phyloP scores from a whole-genome alignment of 306 rosid species.

The Corylus heterophylla region DNA sequence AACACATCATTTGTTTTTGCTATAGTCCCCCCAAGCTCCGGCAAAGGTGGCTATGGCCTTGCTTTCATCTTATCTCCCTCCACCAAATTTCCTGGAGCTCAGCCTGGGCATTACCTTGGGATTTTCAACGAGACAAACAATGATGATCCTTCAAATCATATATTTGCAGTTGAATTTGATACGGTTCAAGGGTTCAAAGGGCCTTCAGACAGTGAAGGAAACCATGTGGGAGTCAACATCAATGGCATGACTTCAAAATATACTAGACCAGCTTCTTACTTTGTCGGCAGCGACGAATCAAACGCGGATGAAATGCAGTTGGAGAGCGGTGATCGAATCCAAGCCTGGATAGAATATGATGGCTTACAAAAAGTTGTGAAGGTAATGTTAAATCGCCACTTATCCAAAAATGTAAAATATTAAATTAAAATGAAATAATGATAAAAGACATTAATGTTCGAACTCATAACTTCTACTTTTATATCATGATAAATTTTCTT shows the following conservation, averaged over 20 bases:
- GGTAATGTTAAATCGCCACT: no score
- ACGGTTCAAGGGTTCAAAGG: constrained; percentile 54
- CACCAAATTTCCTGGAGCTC: constrained; percentile 33
- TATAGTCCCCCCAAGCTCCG: constrained; percentile 37
- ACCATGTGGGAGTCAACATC: constrained; percentile 61
- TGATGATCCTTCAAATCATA: constrained; percentile 21
- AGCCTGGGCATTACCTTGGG: constrained; percentile 49
- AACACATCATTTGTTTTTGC: constrained; percentile 67
- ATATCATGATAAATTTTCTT: no score
- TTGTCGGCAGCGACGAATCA: background rate
- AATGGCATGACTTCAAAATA: constrained; percentile 21
- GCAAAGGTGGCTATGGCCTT: constrained; percentile 62
- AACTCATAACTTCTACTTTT: no score
- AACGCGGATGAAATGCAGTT: constrained; percentile 36
- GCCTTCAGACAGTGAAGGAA: constrained; percentile 32
- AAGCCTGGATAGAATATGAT: constrained; percentile 74
- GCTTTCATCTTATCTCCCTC: constrained; percentile 60
- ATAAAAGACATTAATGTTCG: no score
- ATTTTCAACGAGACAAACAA: constrained; percentile 39
- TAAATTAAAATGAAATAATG: no score
- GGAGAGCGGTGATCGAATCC: constrained; percentile 42
- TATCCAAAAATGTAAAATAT: no score
- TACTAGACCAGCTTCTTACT: constrained; percentile 38
- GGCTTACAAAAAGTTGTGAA: constrained; percentile 24
- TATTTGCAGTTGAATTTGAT: constrained; percentile 68